These are phyloP conservation scores for Candida chauliodis DNA, from an alignment of 805 yeast genomes.

Conservation along the genomic window DNA sequence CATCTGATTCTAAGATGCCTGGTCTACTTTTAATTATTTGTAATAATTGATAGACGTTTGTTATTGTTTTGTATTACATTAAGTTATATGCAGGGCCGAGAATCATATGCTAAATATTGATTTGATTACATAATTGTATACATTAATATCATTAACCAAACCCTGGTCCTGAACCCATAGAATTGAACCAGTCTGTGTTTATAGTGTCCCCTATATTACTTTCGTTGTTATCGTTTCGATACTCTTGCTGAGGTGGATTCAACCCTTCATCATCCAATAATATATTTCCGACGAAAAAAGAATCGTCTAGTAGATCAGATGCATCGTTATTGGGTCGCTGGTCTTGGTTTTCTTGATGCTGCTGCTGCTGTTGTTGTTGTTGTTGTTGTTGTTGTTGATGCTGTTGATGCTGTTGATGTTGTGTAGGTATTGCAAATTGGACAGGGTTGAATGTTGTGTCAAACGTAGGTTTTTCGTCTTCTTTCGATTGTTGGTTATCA, in stretches of 20 bases:
- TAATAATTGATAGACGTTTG: not conserved
- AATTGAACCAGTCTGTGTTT: constrained; percentile 27
- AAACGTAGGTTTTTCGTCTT: too few relatives aligned
- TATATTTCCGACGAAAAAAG: not conserved
- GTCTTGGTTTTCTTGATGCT: constrained; percentile 4
- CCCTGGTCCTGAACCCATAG: constrained; percentile 32
- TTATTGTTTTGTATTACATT: not conserved
- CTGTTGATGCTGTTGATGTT: constrained; percentile 6
- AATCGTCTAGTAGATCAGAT: not conserved
- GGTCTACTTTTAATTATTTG: not conserved
- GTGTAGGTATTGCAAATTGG: not conserved
- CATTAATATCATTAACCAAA: constrained; percentile 17
- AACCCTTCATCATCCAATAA: constrained; percentile 1
- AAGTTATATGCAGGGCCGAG: too few relatives aligned
- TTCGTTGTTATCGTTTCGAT: constrained; percentile 6
- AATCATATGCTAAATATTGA: not conserved
- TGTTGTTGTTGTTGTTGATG: constrained; percentile 9
- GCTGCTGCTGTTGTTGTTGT: constrained; percentile 9
- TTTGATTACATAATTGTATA: too few relatives aligned
- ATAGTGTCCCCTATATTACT: constrained; percentile 8
- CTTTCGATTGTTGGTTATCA: constrained; percentile 10
- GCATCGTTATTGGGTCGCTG: not conserved
- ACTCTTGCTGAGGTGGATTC: constrained; percentile 8
- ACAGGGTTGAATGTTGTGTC: constrained; percentile 4
- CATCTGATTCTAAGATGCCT: too few relatives aligned